Percentiles rank a stretch among this genome's conserved stretches.
These are phyloP conservation scores for Zarea fungicola DNA, from an alignment of 2,329 filamentous ascomycete genomes.

Conservation along the genomic window DNA sequence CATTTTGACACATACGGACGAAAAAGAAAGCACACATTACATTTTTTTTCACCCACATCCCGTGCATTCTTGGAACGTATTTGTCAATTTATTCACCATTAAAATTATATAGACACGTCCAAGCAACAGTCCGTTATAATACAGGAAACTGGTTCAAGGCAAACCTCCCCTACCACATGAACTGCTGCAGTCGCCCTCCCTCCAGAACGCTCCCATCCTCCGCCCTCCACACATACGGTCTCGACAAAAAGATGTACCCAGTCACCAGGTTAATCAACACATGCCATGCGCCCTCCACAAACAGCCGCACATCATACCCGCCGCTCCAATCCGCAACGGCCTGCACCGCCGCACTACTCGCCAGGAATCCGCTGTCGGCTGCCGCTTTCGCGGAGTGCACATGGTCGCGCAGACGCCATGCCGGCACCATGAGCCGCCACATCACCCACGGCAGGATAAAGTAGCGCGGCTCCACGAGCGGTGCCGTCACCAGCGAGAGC, in stretches of 20 bases:
- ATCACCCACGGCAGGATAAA: constrained; percentile 94
- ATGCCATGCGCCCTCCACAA: constrained; percentile 65
- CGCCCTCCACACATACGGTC: constrained; percentile 61
- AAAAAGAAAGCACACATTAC: neutral
- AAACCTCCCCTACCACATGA: constrained; percentile 62
- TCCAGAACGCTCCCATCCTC: constrained; percentile 49
- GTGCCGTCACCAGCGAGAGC: constrained; percentile 78
- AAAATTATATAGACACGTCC: no score
- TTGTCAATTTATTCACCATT: neutral
- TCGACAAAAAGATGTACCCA: constrained; percentile 65
- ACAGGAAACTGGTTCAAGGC: neutral
- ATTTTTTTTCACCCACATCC: neutral
- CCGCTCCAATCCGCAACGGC: constrained; percentile 1
- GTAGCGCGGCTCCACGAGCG: constrained; percentile 91
- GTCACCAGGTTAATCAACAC: constrained; percentile 58
- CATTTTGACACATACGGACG: constrained; percentile 7
- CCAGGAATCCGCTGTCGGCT: constrained; percentile 1
- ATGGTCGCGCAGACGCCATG: constrained; percentile 26
- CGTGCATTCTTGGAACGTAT: neutral
- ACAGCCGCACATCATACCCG: constrained; percentile 42
- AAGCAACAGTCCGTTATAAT: neutral
- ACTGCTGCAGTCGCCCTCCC: constrained; percentile 60
- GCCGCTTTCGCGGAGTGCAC: neutral
- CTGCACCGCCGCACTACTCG: neutral
- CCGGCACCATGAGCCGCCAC: constrained; percentile 76